phyloP scores from a whole-genome alignment of 352 stramenopile species.

The Phytophthora aleatoria region DNA sequence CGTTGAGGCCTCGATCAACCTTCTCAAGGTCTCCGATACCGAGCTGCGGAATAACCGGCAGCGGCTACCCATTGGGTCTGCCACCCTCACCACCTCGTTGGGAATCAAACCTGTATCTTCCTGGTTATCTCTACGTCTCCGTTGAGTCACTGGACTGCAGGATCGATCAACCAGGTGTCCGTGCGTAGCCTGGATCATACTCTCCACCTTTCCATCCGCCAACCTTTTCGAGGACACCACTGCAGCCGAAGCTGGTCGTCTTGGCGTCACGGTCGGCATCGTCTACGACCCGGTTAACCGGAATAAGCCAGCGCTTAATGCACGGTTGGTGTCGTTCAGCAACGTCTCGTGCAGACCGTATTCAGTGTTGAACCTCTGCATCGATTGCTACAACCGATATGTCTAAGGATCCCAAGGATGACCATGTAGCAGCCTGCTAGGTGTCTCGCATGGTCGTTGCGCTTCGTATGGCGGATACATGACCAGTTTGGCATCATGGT shows the following conservation, averaged over 20 bases:
- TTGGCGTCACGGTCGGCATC: not conserved
- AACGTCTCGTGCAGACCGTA: not conserved
- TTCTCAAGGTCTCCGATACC: conserved; percentile 44
- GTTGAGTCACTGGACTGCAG: not conserved
- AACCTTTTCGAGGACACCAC: conserved; percentile 7
- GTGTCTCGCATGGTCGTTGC: conserved; percentile 7
- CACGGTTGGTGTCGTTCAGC: conserved; percentile 14
- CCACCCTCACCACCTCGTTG: conserved; percentile 24
- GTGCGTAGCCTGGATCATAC: conserved; percentile 39
- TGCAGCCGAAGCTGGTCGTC: conserved; percentile 18
- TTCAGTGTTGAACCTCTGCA: not conserved
- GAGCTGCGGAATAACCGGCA: conserved; percentile 60
- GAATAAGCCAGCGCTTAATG: conserved; percentile 9
- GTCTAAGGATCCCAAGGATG: not conserved
- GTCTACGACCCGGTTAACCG: not conserved
- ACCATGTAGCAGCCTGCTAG: conserved; percentile 17
- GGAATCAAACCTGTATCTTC: not conserved
- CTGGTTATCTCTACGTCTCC: conserved; percentile 12
- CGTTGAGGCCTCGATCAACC: conserved; percentile 43
- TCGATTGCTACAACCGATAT: not conserved
- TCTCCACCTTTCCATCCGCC: conserved; percentile 21
- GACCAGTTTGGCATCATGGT: not conserved
- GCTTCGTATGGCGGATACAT: not conserved
- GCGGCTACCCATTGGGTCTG: conserved; percentile 64
- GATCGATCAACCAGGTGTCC: conserved; percentile 22